Evolutionary conservation across 805 yeast genomes (phyloP).

Genomic region (Myxozyma sirexii): DNA sequence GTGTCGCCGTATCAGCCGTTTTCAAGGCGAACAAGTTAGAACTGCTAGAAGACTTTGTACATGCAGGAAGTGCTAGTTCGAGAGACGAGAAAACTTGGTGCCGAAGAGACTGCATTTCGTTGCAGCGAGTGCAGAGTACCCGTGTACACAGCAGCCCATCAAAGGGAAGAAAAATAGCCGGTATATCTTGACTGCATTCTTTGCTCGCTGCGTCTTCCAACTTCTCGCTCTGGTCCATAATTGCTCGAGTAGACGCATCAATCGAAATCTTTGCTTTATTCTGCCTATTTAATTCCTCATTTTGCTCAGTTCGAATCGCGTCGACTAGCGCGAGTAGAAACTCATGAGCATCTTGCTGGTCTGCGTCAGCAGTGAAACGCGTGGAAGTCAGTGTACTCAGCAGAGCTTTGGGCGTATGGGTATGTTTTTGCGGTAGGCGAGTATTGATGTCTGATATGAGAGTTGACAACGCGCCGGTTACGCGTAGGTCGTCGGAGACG

Average conservation of each 20-base stretch:
- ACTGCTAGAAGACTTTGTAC: neutral
- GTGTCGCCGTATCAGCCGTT: slow-evolving; percentile 13
- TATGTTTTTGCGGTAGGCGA: slow-evolving; percentile 1
- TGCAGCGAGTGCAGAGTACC: slow-evolving; percentile 87
- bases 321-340: slow-evolving; percentile 30
- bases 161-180: slow-evolving; percentile 54
- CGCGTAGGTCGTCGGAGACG: slow-evolving; percentile 1
- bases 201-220: neutral
- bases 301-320: slow-evolving; percentile 19
- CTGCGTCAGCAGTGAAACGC: slow-evolving; percentile 28
- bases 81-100: slow-evolving; percentile 63
- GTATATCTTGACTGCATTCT: neutral
- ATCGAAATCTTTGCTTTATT: neutral
- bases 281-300: neutral
- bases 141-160: slow-evolving; percentile 89
- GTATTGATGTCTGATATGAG: slow-evolving; percentile 19
- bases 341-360: slow-evolving; percentile 35
- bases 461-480: slow-evolving; percentile 1
- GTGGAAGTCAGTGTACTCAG: slow-evolving; percentile 19
- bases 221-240: neutral
- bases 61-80: slow-evolving; percentile 37
- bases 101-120: slow-evolving; percentile 91
- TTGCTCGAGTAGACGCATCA: slow-evolving; percentile 2
- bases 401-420: slow-evolving; percentile 20
- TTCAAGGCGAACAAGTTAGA: slow-evolving; percentile 2